Percentiles rank a stretch among this genome's conserved stretches.
phyloP scores from a whole-genome alignment of 108 stramenopile species.

The Pseudonitzschia delicatissima region DNA sequence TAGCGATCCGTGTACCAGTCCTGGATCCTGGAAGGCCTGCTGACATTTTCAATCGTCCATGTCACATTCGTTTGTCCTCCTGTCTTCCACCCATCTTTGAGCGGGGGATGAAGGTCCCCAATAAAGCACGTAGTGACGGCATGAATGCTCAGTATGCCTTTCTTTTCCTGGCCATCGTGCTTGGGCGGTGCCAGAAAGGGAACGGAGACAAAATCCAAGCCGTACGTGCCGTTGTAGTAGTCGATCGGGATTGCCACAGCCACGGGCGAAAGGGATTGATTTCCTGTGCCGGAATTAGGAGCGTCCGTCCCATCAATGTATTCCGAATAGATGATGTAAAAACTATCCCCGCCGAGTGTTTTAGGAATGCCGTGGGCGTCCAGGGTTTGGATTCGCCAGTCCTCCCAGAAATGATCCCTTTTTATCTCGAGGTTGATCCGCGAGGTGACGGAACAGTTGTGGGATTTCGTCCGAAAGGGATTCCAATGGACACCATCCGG shows the following conservation, averaged over 20 bases:
- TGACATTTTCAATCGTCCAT: background rate
- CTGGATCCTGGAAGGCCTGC: background rate
- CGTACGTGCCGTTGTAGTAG: background rate
- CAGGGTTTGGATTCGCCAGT: background rate
- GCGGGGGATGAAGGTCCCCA: background rate
- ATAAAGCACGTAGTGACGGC: conserved; percentile 1
- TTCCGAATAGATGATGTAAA: conserved; percentile 31
- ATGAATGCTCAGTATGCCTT: background rate
- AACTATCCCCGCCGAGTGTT: conserved; percentile 33
- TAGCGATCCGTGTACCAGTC: background rate
- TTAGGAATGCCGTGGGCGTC: conserved; percentile 2
- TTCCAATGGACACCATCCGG: background rate
- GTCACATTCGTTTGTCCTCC: background rate
- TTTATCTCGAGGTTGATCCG: background rate
- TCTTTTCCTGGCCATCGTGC: background rate
- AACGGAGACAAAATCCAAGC: background rate
- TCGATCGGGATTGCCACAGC: background rate
- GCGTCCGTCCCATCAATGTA: background rate
- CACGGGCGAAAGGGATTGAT: background rate
- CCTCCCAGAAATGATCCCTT: background rate
- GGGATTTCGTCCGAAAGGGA: background rate
- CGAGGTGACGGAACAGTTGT: background rate
- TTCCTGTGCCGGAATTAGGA: background rate
- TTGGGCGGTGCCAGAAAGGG: background rate
- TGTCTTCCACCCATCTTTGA: conserved; percentile 10